Evolutionary conservation across 208 protist species (phyloP).

Genomic region (Trypanosoma vivax): DNA sequence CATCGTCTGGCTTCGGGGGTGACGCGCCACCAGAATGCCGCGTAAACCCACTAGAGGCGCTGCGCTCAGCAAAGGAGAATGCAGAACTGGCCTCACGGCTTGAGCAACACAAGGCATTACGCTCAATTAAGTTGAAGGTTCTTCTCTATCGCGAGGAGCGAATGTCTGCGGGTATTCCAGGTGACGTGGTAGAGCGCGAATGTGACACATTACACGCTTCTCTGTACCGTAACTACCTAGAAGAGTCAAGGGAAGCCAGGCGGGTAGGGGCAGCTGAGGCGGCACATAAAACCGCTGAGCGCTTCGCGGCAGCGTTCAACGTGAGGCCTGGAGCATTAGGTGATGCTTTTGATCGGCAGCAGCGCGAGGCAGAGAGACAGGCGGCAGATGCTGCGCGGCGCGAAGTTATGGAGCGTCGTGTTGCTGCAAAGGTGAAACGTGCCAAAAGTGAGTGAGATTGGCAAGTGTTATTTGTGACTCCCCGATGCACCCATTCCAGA

Average conservation of each 20-base stretch:
- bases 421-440: conserved; percentile 68
- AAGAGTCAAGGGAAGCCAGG: conserved; percentile 23
- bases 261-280: conserved; percentile 23
- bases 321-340: conserved; percentile 25
- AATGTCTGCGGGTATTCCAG: conserved; percentile 28
- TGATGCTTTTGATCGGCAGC: conserved; percentile 47
- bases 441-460: conserved; percentile 32
- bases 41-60: conserved; percentile 62
- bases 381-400: conserved; percentile 37
- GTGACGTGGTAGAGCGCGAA: conserved; percentile 50
- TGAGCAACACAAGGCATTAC: conserved; percentile 43
- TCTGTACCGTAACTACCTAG: conserved; percentile 20
- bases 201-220: conserved; percentile 46
- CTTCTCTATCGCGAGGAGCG: conserved; percentile 71
- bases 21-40: conserved; percentile 19
- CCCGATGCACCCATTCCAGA: too few relatives aligned
- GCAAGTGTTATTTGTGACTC: background rate
- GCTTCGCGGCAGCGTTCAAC: conserved; percentile 67
- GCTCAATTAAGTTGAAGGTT: conserved; percentile 48
- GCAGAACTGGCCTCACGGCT: conserved; percentile 47
- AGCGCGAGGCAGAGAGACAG: conserved; percentile 42
- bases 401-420: conserved; percentile 41
- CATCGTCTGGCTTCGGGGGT: conserved; percentile 22
- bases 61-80: conserved; percentile 69
- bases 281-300: conserved; percentile 55